These are phyloP conservation scores for Cladosporium cucumerinum DNA, from an alignment of 2,329 filamentous ascomycete species.

Conservation along the genomic window DNA sequence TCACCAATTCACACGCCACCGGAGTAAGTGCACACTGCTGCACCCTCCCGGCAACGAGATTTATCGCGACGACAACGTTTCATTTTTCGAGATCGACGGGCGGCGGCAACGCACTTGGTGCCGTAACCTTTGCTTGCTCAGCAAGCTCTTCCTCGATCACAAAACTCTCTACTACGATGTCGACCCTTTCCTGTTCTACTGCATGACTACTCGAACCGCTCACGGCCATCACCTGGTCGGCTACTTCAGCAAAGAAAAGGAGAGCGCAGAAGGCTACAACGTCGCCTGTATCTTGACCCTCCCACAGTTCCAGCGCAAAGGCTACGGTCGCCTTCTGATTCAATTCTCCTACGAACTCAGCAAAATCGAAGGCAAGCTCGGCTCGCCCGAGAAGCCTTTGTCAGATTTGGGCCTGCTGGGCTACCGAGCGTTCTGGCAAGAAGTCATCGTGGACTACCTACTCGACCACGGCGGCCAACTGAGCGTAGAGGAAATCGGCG, in stretches of 20 bases:
- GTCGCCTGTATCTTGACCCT: slow-evolving; percentile 96
- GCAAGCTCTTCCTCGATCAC: slow-evolving; percentile 95
- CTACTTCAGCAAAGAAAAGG: slow-evolving; percentile 99
- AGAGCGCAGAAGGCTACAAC: slow-evolving; percentile 95
- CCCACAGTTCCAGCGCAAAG: slow-evolving; percentile 92
- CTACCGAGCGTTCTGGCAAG: slow-evolving; percentile 97
- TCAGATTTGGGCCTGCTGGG: slow-evolving; percentile 89
- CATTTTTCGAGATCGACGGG: slow-evolving; percentile 96
- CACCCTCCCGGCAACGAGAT: slow-evolving; percentile 98
- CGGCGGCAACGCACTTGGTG: slow-evolving; percentile 93
- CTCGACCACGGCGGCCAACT: slow-evolving; percentile 67
- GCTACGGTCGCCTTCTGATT: slow-evolving; percentile 88
- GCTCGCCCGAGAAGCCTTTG: slow-evolving; percentile 93
- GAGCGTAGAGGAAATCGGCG: slow-evolving; percentile 81
- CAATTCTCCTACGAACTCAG: slow-evolving; percentile 97
- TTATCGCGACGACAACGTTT: slow-evolving; percentile 89
- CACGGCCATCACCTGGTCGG: slow-evolving; percentile 94
- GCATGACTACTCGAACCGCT: slow-evolving; percentile 87
- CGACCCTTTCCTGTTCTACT: slow-evolving; percentile 98
- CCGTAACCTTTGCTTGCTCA: slow-evolving; percentile 88
- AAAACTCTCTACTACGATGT: slow-evolving; percentile 99
- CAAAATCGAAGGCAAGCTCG: slow-evolving; percentile 90
- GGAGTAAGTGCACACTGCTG: slow-evolving; percentile 81
- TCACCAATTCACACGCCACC: slow-evolving; percentile 79
- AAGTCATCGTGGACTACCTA: slow-evolving; percentile 86